Evolutionary conservation across 2,329 filamentous ascomycete genomes (phyloP).

Genomic region (Penicillium fuscoglaucum): DNA sequence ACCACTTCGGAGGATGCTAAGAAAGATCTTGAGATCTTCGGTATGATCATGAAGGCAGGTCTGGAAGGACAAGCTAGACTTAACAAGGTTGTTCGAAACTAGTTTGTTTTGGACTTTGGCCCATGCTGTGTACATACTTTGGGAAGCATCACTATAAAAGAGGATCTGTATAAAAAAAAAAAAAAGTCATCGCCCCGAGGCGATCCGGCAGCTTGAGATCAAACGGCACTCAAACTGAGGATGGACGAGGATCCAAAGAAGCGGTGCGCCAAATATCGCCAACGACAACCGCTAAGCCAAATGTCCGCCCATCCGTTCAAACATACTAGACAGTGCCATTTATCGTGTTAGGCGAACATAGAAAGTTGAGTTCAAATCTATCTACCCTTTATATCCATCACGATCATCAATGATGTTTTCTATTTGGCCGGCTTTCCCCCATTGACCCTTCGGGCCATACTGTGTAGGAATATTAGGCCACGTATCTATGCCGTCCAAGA

Average conservation of each 20-base stretch:
- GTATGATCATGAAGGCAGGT: constrained; percentile 40
- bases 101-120: neutral
- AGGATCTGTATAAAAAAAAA: neutral
- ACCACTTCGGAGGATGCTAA: constrained; percentile 45
- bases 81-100: neutral
- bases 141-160: neutral
- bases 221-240: neutral
- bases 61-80: constrained; percentile 30
- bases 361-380: no score
- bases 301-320: neutral
- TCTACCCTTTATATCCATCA: neutral
- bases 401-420: neutral
- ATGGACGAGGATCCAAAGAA: neutral
- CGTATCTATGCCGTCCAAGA: constrained; percentile 1
- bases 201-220: neutral
- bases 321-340: neutral
- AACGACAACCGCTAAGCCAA: neutral
- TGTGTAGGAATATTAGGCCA: constrained; percentile 1
- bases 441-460: neutral
- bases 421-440: neutral
- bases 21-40: constrained; percentile 43
- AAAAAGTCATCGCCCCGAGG: neutral
- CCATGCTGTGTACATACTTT: neutral
- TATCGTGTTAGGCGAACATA: neutral
- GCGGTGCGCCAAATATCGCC: neutral